phyloP scores from a whole-genome alignment of 345 rosid genomes.

The Angophora floribunda region DNA sequence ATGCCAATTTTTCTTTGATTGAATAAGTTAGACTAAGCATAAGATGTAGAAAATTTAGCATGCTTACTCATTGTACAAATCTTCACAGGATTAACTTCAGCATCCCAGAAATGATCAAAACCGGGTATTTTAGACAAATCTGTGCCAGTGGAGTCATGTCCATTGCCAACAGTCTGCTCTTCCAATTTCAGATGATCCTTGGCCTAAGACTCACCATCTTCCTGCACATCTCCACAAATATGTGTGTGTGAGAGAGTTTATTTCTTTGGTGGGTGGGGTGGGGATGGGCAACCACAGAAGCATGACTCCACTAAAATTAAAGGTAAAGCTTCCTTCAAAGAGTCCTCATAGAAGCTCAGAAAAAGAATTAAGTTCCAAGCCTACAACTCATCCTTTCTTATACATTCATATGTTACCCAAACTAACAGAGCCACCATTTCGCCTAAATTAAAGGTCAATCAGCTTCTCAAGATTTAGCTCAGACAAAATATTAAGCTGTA shows the following conservation, averaged over 20 bases:
- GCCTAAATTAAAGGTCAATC: not conserved
- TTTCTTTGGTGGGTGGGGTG: not conserved
- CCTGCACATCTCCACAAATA: conserved; percentile 19
- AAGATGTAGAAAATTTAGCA: not conserved
- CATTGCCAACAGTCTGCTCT: conserved; percentile 12
- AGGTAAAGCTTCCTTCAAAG: not conserved
- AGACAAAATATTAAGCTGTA: not conserved
- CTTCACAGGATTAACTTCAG: conserved; percentile 56
- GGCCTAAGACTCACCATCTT: conserved; percentile 21
- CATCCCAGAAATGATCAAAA: conserved; percentile 54
- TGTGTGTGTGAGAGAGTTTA: not conserved
- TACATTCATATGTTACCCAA: not conserved
- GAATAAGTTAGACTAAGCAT: not conserved
- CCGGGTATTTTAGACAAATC: conserved; percentile 31
- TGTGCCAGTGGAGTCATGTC: not conserved
- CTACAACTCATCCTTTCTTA: not conserved
- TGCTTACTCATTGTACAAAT: conserved; percentile 71
- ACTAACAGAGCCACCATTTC: not conserved
- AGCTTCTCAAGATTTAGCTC: not conserved
- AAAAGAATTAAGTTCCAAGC: not conserved
- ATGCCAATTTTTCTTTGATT: not conserved
- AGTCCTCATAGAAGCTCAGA: not conserved
- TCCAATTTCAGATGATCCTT: conserved; percentile 19
- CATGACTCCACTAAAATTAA: not conserved
- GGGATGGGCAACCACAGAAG: not conserved